A percentile compares a stretch with the other conserved stretches of the same genome.
These are phyloP conservation scores for Cutaneotrichosporon mucoides DNA, from an alignment of 1,284 basidiomycete species.

Conservation along the genomic window DNA sequence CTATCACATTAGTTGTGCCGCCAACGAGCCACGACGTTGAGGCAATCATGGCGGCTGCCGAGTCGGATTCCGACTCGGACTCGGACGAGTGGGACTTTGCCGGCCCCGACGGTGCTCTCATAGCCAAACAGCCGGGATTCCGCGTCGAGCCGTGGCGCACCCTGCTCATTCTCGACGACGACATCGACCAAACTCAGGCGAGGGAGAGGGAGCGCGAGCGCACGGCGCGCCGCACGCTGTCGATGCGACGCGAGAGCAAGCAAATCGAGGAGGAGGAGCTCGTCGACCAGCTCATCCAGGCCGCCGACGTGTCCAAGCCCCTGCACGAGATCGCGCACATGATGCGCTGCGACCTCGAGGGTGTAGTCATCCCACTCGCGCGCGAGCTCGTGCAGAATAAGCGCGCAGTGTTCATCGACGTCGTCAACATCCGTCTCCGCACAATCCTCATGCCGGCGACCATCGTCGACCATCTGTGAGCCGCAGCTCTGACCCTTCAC, in stretches of 20 bases:
- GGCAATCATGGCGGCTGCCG: slow-evolving; percentile 47
- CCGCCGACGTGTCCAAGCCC: slow-evolving; percentile 57
- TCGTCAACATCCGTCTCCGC: slow-evolving; percentile 73
- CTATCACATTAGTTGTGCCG: slow-evolving; percentile 75
- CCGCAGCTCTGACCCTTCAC: slow-evolving; percentile 19
- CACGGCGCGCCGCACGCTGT: slow-evolving; percentile 1
- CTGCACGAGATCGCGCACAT: slow-evolving; percentile 79
- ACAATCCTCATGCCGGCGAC: slow-evolving; percentile 74
- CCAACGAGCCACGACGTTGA: slow-evolving; percentile 46
- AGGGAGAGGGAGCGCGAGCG: not conserved
- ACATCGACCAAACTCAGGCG: slow-evolving; percentile 2
- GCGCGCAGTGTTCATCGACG: slow-evolving; percentile 82
- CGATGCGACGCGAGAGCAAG: slow-evolving; percentile 1
- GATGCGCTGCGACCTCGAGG: slow-evolving; percentile 79
- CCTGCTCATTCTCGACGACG: slow-evolving; percentile 60
- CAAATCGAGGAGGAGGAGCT: slow-evolving; percentile 53
- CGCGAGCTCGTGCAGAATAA: slow-evolving; percentile 86
- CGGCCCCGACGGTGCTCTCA: slow-evolving; percentile 12
- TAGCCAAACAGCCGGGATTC: slow-evolving; percentile 21
- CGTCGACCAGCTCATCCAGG: slow-evolving; percentile 59
- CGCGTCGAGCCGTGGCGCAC: slow-evolving; percentile 86
- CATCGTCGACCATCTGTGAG: slow-evolving; percentile 64
- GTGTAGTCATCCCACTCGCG: slow-evolving; percentile 79
- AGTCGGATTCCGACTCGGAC: slow-evolving; percentile 56
- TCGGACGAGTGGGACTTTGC: slow-evolving; percentile 25